Conservation (phyloP, 1,284 basidiomycete genomes). For the Boletus mariae region DNA sequence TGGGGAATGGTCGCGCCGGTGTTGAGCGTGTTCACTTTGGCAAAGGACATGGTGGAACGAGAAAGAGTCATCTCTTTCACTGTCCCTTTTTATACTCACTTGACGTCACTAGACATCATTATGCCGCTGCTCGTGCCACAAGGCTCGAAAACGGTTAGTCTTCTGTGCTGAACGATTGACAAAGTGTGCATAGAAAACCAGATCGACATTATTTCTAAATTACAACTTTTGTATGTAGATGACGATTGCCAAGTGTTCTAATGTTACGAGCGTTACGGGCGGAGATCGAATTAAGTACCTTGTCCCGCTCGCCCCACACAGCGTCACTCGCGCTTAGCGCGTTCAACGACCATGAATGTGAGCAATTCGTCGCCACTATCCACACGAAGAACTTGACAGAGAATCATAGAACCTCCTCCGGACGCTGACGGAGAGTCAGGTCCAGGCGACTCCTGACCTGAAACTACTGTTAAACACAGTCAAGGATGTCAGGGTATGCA, state of each 20-base stretch:
- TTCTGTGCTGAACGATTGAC: too few relatives aligned
- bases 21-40: too few relatives aligned
- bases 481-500: constrained; percentile 67
- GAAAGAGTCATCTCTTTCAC: too few relatives aligned
- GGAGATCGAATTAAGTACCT: constrained; percentile 37
- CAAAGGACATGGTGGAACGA: too few relatives aligned
- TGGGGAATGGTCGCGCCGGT: background rate
- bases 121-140: too few relatives aligned
- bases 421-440: constrained; percentile 67
- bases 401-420: constrained; percentile 66
- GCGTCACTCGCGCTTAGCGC: constrained; percentile 33
- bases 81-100: too few relatives aligned
- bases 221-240: too few relatives aligned
- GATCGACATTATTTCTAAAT: too few relatives aligned
- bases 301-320: constrained; percentile 32
- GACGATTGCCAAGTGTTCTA: background rate
- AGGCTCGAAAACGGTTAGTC: too few relatives aligned
- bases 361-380: background rate
- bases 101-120: too few relatives aligned
- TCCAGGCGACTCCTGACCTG: constrained; percentile 61
- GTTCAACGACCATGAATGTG: constrained; percentile 28
- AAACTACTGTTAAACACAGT: constrained; percentile 68
- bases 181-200: too few relatives aligned
- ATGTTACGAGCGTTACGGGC: constrained; percentile 15
- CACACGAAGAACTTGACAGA: constrained; percentile 11